Conservation (phyloP, 2,329 filamentous ascomycete genomes). For the Elsinoe batatas region DNA sequence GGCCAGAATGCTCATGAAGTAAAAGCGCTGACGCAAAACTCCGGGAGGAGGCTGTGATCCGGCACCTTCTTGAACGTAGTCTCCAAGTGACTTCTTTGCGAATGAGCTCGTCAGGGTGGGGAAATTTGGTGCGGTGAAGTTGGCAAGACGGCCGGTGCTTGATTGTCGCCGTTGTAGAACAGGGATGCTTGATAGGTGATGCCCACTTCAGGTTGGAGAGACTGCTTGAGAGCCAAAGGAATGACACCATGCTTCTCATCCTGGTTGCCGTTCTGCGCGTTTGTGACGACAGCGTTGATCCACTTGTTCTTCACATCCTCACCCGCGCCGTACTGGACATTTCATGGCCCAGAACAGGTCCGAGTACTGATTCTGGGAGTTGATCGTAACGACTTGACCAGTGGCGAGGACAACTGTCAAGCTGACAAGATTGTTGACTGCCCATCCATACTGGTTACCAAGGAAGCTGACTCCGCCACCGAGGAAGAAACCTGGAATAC, state of each 20-base stretch:
- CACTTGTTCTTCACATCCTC: slow-evolving; percentile 18
- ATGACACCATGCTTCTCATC: slow-evolving; percentile 5
- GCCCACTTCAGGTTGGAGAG: neutral
- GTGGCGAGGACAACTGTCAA: slow-evolving; percentile 3
- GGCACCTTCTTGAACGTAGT: neutral
- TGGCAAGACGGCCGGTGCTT: neutral
- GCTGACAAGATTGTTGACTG: neutral
- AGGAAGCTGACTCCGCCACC: slow-evolving; percentile 12
- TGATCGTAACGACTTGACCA: slow-evolving; percentile 4
- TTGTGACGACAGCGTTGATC: slow-evolving; percentile 17
- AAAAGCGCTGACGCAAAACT: slow-evolving; percentile 3
- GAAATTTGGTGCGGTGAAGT: slow-evolving; percentile 1
- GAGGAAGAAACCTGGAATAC: slow-evolving; percentile 24
- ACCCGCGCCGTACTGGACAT: slow-evolving; percentile 9
- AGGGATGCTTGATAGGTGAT: slow-evolving; percentile 2
- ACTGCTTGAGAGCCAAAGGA: neutral
- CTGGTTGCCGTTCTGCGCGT: slow-evolving; percentile 15
- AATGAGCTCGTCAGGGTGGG: neutral
- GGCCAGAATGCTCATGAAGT: slow-evolving; percentile 4
- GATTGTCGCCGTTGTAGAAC: slow-evolving; percentile 5
- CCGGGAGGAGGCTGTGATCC: neutral
- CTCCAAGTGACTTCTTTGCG: neutral
- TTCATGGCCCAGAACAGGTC: slow-evolving; percentile 24
- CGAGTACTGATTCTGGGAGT: slow-evolving; percentile 14
- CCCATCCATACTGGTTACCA: slow-evolving; percentile 6